phyloP scores from a whole-genome alignment of 768 basidiomycete genomes.

The Lactarius sp. region DNA sequence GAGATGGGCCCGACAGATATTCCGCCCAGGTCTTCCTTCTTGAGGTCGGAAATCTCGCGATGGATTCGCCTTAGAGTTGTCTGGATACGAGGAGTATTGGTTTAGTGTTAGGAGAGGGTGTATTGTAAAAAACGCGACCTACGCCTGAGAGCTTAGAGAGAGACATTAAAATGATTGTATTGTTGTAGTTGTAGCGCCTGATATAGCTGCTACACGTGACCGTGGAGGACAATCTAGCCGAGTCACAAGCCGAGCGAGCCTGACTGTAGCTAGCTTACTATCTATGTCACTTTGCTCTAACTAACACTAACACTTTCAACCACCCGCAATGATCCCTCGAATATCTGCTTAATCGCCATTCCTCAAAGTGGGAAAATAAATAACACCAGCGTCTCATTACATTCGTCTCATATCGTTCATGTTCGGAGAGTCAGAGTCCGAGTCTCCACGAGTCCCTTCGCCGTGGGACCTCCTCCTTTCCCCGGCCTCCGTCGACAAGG shows the following conservation, averaged over 20 bases:
- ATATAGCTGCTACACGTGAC: slow-evolving; percentile 6
- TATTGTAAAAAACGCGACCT: neutral
- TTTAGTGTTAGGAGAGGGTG: neutral
- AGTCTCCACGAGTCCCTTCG: slow-evolving; percentile 72
- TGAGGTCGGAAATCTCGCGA: slow-evolving; percentile 72
- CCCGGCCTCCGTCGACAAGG: slow-evolving; percentile 34
- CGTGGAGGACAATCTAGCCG: slow-evolving; percentile 5
- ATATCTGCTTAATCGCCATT: slow-evolving; percentile 38
- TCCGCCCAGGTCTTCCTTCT: slow-evolving; percentile 76
- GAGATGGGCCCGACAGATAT: slow-evolving; percentile 63
- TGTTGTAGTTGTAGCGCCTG: no score
- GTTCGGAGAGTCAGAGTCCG: slow-evolving; percentile 81
- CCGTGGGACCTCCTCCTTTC: slow-evolving; percentile 80
- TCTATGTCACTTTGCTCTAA: neutral
- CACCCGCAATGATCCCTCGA: slow-evolving; percentile 49
- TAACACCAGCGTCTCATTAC: slow-evolving; percentile 1
- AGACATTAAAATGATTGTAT: neutral
- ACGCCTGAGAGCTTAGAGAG: slow-evolving; percentile 20
- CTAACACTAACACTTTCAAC: neutral
- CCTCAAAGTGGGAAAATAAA: slow-evolving; percentile 3
- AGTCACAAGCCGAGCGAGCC: slow-evolving; percentile 5
- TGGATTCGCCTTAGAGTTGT: slow-evolving; percentile 79
- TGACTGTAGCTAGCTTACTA: no score
- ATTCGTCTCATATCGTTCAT: slow-evolving; percentile 36
- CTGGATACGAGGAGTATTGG: slow-evolving; percentile 27